Evolutionary conservation across 2,329 filamentous ascomycete genomes (phyloP).

Genomic region (Truncatella angustata): DNA sequence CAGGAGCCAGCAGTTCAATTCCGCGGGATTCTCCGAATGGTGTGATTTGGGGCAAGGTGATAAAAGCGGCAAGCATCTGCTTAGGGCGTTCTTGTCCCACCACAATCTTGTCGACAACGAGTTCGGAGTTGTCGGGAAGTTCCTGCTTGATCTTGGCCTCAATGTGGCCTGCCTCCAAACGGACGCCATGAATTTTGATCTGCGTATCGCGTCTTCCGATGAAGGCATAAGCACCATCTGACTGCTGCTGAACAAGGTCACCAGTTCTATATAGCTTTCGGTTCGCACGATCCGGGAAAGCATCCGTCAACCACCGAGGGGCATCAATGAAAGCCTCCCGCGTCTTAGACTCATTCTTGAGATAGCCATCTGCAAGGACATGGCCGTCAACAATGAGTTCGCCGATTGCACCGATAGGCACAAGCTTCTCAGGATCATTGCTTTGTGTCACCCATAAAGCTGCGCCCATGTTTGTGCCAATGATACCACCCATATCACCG

Average conservation of each 20-base stretch:
- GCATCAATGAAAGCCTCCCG: slow-evolving; percentile 21
- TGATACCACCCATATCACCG: neutral
- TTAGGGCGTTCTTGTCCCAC: slow-evolving; percentile 5
- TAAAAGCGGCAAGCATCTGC: slow-evolving; percentile 9
- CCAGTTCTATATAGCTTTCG: slow-evolving; percentile 12
- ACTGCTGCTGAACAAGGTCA: slow-evolving; percentile 5
- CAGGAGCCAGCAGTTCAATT: neutral
- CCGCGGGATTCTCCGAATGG: neutral
- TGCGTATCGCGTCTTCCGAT: slow-evolving; percentile 1
- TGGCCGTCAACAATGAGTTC: slow-evolving; percentile 16
- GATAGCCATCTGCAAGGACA: slow-evolving; percentile 27
- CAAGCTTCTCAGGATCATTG: slow-evolving; percentile 8
- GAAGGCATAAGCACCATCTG: neutral
- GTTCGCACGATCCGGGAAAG: neutral
- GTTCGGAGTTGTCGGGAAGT: neutral
- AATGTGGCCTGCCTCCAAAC: slow-evolving; percentile 9
- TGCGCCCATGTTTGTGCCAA: slow-evolving; percentile 3
- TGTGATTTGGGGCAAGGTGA: slow-evolving; percentile 8
- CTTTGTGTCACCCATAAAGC: slow-evolving; percentile 10
- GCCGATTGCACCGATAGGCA: slow-evolving; percentile 15
- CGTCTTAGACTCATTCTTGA: slow-evolving; percentile 22
- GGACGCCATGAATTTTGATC: slow-evolving; percentile 18
- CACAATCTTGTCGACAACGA: slow-evolving; percentile 10
- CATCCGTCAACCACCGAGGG: slow-evolving; percentile 5
- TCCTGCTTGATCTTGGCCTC: slow-evolving; percentile 10